Evolutionary conservation across 305 asterid genomes (phyloP), one percentile per base, ranked within the genome.

Genomic region (Caryopteris hybrid): DNA sequence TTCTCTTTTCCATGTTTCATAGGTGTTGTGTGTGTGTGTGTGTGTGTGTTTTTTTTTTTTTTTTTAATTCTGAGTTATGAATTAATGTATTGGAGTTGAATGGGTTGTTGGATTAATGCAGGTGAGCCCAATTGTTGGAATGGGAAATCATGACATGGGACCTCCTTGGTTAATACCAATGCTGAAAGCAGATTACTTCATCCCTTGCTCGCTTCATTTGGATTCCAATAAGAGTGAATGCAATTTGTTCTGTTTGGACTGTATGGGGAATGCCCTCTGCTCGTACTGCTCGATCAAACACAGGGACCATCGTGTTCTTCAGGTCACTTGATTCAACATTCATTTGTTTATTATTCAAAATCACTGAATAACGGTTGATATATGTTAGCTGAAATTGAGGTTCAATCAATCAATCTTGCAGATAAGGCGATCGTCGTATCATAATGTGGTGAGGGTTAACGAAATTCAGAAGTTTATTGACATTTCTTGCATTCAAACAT

Each of bases 221-320:
- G 90, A 83, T 68, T 71, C 91, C 4, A 79, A 74, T 17, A 86
- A 82, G 47, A 84, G 81, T 31, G 96, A 88, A 64, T 89, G 92
- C 79, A 89, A 89, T 21, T 25, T 86, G 80, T 85, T 81, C 78
- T 89, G 96, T 60, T 81, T 89, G 83, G 95, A 86, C 21, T 89
- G 96, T 80, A 77, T 74, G 81, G 86, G 88, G 14, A 60, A 73
- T 71, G 83, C 90, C 61, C 73, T 89, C 6, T 89, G 96, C 69
- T 86, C 91, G 12, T 85, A 74, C 78, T 89, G 94, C 22, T 68
- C 74, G 36, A 11, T 50, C 60, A 72, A 81, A 18, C 96, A 88
- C 83, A 78, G 73, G 48, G 71, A 78, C 58, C 96, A 86, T 53
- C 86, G 81, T 0, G 62, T 85, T 27, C 66, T 89, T 72, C 94